Evolutionary conservation across 768 basidiomycete genomes (phyloP).

Genomic region (Kwoniella newhampshirensis): DNA sequence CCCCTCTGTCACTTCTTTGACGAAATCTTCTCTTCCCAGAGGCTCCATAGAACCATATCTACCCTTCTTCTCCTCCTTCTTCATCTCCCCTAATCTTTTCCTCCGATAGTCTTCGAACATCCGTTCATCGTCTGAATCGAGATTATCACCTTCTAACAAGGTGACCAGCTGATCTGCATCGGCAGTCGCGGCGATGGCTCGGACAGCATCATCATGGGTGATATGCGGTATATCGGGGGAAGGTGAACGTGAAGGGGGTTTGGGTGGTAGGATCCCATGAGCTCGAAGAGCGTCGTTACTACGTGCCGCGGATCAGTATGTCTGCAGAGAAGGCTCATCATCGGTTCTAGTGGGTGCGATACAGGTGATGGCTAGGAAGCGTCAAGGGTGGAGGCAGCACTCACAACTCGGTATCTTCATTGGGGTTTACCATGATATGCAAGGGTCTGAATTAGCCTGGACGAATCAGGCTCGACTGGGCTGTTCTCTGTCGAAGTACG

Average conservation of each 20-base stretch:
- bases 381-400: constrained; percentile 41
- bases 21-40: constrained; percentile 90
- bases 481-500: too few species aligned
- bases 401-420: constrained; percentile 97
- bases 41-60: constrained; percentile 80
- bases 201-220: constrained; percentile 55
- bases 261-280: constrained; percentile 83
- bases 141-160: constrained; percentile 69
- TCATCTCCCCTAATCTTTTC: constrained; percentile 67
- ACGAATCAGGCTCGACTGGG: too few species aligned
- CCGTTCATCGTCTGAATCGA: constrained; percentile 74
- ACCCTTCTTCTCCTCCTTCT: constrained; percentile 61
- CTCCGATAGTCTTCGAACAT: constrained; percentile 66
- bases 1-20: constrained; percentile 89
- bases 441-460: neutral
- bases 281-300: constrained; percentile 94
- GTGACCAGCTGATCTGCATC: constrained; percentile 59
- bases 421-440: constrained; percentile 60
- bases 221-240: constrained; percentile 80
- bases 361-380: neutral
- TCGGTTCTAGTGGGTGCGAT: neutral
- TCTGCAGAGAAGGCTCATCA: neutral
- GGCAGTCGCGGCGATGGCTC: constrained; percentile 40
- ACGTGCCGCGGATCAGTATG: constrained; percentile 3
- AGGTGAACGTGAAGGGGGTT: constrained; percentile 62